Evolutionary conservation across 208 protist genomes (phyloP).

Genomic region (Naegleria lovaniensis): DNA sequence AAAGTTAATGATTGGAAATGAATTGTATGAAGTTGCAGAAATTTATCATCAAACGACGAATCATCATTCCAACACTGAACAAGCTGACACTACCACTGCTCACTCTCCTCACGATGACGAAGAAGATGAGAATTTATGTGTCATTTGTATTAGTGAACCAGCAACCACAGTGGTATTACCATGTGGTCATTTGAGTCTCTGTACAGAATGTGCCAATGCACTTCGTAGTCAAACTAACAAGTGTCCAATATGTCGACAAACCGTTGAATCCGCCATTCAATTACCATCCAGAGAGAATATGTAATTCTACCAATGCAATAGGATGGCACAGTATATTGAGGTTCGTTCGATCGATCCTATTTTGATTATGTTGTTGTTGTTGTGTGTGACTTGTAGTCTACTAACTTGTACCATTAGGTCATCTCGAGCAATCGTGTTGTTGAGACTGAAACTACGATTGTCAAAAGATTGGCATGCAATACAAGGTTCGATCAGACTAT

Average conservation of each 20-base stretch:
- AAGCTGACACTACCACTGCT: background rate
- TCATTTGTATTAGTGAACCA: slow-evolving; percentile 81
- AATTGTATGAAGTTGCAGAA: slow-evolving; percentile 14
- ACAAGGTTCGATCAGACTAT: too few relatives aligned
- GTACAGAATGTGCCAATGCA: slow-evolving; percentile 79
- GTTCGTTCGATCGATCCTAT: too few relatives aligned
- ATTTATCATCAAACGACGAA: background rate
- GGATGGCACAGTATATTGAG: too few relatives aligned
- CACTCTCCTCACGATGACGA: slow-evolving; percentile 37
- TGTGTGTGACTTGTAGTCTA: too few relatives aligned
- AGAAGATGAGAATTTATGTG: slow-evolving; percentile 72
- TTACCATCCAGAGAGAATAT: background rate
- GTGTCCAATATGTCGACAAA: slow-evolving; percentile 81
- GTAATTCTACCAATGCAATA: too few relatives aligned
- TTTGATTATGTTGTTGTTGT: too few relatives aligned
- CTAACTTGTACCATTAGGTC: too few relatives aligned
- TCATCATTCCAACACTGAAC: background rate
- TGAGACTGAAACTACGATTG: too few relatives aligned
- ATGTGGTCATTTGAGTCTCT: slow-evolving; percentile 88
- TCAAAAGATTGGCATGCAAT: too few relatives aligned
- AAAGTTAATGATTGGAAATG: background rate
- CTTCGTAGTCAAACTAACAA: slow-evolving; percentile 79
- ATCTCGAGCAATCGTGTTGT: too few relatives aligned
- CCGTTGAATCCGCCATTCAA: slow-evolving; percentile 41
- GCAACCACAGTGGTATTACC: slow-evolving; percentile 83